Evolutionary conservation across 2,329 filamentous ascomycete genomes (phyloP), one percentile per base, ranked within the genome.

Genomic region (Hypoxylon sp.): DNA sequence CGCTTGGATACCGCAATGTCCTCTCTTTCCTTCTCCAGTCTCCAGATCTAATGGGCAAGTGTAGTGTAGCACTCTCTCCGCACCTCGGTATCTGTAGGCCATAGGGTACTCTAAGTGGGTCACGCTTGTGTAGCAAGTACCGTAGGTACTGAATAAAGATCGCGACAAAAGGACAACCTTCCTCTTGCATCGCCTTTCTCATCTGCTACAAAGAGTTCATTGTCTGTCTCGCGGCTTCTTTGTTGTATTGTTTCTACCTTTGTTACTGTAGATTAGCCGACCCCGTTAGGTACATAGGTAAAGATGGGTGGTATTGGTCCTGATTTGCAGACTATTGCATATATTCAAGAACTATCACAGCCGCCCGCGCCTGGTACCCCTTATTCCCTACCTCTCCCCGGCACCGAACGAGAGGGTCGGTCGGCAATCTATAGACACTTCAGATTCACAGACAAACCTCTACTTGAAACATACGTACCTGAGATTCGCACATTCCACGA

Each of bases 341-440:
- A 80, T 69, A 81, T 85, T 73, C 78, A 81, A 70, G 87, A 90
- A 77, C 81, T 93, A 63, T 81, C 84, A 56, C 78, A 82, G 62
- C 85, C 87, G 14, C 93, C 93, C 51, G 90, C 93, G 2, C 87
- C 90, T 7, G 93, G 93, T 70, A 83, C 88, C 52, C 92, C 94
- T 0, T 96, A 96, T 78, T 92, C 91, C 49, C 84, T 97, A 13
- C 83, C 93, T 11, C 75, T 99, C 19, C 91, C 93, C 0, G 92
- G 92, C 68, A 90, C 91, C 50, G 88, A 92, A 80, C 83, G 85
- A 67, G 89, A 92, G 52, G 92, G 90, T 65, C 90, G 94, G 72
- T 91, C 87, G 53, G 82, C 89, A 50, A 82, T 97, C 70, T 98
- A 98, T 81, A 89, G 96, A 68, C 91, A 97, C 80, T 97, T 91